phyloP scores from a whole-genome alignment of 176 grass and related monocot genomes.

The barley (Hordeum vulgare) region MorexV3_pseudomolecules_assembly NC_058518.1:293284061-293284560 shows the following conservation, averaged over 20 bases:
- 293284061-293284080: neutral
- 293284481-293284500: slow-evolving; percentile 6
- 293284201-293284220: neutral
- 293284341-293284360: neutral
- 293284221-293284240: neutral
- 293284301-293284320: neutral
- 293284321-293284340: neutral
- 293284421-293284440: neutral
- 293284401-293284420: neutral
- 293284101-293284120: neutral
- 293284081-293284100: neutral
- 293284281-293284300: neutral
- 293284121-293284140: slow-evolving; percentile 17
- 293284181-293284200: neutral
- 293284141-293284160: neutral
- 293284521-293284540: slow-evolving; percentile 32
- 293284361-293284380: neutral
- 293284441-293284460: neutral
- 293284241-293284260: slow-evolving; percentile 10
- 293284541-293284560: slow-evolving; percentile 38
- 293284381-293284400: slow-evolving; percentile 6
- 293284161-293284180: too few relatives aligned
- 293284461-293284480: neutral
- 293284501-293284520: slow-evolving; percentile 57
- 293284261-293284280: neutral